phyloP scores from a whole-genome alignment of 495 filamentous ascomycete genomes.

The Podospora pseudoanserina region DNA sequence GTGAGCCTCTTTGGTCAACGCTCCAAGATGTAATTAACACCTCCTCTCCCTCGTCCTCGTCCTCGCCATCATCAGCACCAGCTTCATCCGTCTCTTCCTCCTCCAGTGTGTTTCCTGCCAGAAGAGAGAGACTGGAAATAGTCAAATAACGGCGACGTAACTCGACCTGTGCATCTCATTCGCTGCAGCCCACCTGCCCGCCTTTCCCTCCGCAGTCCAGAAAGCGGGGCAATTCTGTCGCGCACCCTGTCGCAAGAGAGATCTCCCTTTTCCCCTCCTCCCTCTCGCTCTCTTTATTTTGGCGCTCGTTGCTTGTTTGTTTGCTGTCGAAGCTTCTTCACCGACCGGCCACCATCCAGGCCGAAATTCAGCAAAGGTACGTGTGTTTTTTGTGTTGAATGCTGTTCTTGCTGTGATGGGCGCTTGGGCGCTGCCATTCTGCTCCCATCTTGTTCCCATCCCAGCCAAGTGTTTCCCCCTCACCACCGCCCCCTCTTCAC shows the following conservation, averaged over 20 bases:
- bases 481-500: background rate
- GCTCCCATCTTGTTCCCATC: background rate
- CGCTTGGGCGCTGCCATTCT: background rate
- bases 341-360: background rate
- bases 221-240: slow-evolving; percentile 20
- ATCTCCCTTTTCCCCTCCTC: background rate
- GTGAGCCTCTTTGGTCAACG: background rate
- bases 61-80: background rate
- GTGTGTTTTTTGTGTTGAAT: background rate
- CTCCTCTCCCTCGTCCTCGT: background rate
- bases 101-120: background rate
- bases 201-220: slow-evolving; percentile 7
- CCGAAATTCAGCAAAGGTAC: background rate
- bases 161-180: slow-evolving; percentile 9
- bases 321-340: background rate
- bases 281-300: slow-evolving; percentile 7
- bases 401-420: background rate
- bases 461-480: background rate
- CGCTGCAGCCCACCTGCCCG: slow-evolving; percentile 4
- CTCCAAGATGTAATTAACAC: background rate
- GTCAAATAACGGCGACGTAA: background rate
- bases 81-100: background rate
- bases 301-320: background rate
- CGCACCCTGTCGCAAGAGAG: slow-evolving; percentile 12
- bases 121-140: background rate